Evolutionary conservation across 306 rosid species (phyloP), one percentile per base, ranked within the genome.

Genomic region (Cicer cuneatum): DNA sequence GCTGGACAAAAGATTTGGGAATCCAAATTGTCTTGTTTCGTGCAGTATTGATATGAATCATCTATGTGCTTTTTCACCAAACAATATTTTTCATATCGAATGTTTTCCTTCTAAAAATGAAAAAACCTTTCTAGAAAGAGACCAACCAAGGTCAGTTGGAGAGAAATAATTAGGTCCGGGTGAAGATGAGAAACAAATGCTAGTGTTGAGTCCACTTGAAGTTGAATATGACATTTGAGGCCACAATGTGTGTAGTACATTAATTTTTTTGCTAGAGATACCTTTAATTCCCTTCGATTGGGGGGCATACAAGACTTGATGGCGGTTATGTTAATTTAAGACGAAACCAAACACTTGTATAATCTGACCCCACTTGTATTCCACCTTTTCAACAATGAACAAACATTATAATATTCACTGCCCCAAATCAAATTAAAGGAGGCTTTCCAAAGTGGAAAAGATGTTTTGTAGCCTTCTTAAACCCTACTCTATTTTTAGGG

Each of bases 141-240:
- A 10, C 39, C 72, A 75, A 65, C 16, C 18, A 42, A 59, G 57
- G 37, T 46, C 52, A 68, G 47, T 46, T 66, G 56, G 52, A 7
- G 48, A 66, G 47, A 65, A 73, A 66, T 37, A 57, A 45, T 46
- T 19, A 56, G 65, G 71, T 58, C 70, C 65, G 1, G 1, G 4
- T 47, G 75, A 80, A 73, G 63, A 73, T 79, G 70, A 72, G 60
- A 33, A 64, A 73, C 14, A 65, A 71, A 54, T 64, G 69, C 5
- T 56, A 64, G 74, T 57, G 75, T 66, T 73, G 74, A 73, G 13
- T 47, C 83, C 74, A 79, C 78, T 72, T 52, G 69, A 79, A 79
- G 42, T 79, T 65, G 74, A 79, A 65, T 78, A 79, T 53, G 78
- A 79, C 78, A 72, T 54, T 66, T 53, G 78, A 72, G 83, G 83